These are phyloP conservation scores for Gymnopus androsaceus DNA, from an alignment of 1,284 basidiomycete genomes.

Conservation along the genomic window DNA sequence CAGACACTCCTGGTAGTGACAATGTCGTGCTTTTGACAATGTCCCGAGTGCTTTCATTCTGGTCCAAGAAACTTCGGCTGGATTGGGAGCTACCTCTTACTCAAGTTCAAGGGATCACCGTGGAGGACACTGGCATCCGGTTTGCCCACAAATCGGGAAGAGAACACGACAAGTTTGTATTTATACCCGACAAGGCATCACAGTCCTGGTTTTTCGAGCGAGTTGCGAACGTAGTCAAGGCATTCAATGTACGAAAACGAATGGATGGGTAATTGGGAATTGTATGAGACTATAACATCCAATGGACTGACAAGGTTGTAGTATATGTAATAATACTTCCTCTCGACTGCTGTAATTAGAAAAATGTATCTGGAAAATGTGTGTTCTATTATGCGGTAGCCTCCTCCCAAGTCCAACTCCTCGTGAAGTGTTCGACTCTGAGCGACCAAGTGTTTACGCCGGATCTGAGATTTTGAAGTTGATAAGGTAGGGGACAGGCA, in stretches of 20 bases:
- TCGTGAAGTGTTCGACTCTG: too few species aligned
- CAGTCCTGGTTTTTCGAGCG: constrained; percentile 80
- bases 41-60: constrained; percentile 80
- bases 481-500: too few species aligned
- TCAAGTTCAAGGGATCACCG: constrained; percentile 85
- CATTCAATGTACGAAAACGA: constrained; percentile 68
- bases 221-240: constrained; percentile 71
- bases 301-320: background rate
- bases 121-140: constrained; percentile 87
- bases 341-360: too few species aligned
- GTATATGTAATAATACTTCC: too few species aligned
- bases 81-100: constrained; percentile 93
- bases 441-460: too few species aligned
- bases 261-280: constrained; percentile 53
- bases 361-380: too few species aligned
- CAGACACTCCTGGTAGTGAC: constrained; percentile 80
- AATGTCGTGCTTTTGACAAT: constrained; percentile 85
- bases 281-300: background rate
- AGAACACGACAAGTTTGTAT: constrained; percentile 74
- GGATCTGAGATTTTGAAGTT: too few species aligned
- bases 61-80: constrained; percentile 82
- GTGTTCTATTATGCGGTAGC: too few species aligned
- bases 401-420: too few species aligned
- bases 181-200: constrained; percentile 71
- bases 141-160: constrained; percentile 78